Conservation (phyloP, 805 yeast species). For the Aciculoconidium aculeatum region DNA sequence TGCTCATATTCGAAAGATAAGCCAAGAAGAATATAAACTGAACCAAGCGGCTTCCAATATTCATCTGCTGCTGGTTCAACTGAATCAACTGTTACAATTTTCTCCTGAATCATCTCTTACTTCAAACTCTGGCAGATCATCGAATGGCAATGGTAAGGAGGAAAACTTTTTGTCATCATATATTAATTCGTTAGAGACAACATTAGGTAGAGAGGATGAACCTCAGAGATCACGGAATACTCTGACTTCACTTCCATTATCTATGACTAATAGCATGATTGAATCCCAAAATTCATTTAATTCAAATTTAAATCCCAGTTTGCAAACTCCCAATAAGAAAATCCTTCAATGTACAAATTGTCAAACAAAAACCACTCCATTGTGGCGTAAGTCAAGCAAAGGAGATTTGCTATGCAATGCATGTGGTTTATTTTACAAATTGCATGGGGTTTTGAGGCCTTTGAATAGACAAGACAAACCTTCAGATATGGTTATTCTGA, state of each 20-base stretch:
- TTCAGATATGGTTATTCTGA: slow-evolving; percentile 12
- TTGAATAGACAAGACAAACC: slow-evolving; percentile 18
- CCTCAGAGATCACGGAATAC: too few relatives aligned
- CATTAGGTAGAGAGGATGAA: slow-evolving; percentile 19
- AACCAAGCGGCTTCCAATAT: slow-evolving; percentile 9
- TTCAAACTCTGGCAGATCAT: too few relatives aligned
- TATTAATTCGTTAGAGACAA: slow-evolving; percentile 33
- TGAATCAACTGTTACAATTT: slow-evolving; percentile 3
- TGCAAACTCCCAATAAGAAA: slow-evolving; percentile 11
- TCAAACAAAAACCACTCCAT: slow-evolving; percentile 39
- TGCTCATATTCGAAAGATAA: slow-evolving; percentile 37
- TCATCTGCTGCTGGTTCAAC: slow-evolving; percentile 11
- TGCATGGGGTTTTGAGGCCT: slow-evolving; percentile 42
- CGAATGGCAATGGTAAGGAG: slow-evolving; percentile 8
- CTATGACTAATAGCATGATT: slow-evolving; percentile 3
- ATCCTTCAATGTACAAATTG: slow-evolving; percentile 36
- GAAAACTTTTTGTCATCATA: slow-evolving; percentile 30
- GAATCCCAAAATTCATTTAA: not conserved
- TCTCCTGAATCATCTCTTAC: slow-evolving; percentile 7
- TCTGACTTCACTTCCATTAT: not conserved
- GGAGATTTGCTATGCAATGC: slow-evolving; percentile 43
- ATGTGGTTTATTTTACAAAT: slow-evolving; percentile 40
- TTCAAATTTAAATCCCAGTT: not conserved
- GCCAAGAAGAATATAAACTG: slow-evolving; percentile 29
- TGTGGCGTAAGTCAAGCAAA: slow-evolving; percentile 38